Evolutionary conservation across 345 rosid genomes (phyloP), one percentile per base, ranked within the genome.

Genomic region (Ailanthus altissimus): DNA sequence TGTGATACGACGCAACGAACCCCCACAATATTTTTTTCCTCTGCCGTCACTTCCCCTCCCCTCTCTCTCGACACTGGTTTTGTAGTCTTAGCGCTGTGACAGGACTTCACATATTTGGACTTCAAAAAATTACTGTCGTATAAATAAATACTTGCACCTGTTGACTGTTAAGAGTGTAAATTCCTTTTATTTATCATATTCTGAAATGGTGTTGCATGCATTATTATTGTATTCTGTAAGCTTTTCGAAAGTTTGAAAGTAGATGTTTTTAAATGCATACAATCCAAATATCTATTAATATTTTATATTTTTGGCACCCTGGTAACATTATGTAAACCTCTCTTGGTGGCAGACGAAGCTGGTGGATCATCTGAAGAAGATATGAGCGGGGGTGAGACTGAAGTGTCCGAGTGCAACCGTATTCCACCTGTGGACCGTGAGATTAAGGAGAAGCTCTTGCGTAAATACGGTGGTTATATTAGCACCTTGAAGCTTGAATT

Each of bases 401-500:
- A 81, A 23, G 80, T 14, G 1, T 49, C 7, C 13, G 84, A 84
- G 28, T 59, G 45, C 49, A 1, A 2, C 12, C 67, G 68, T 13
- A 66, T 73, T 9, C 67, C 58, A 20, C 5, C 73, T 1, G 86
- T 84, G 66, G 92, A 83, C 26, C 71, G 80, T 10, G 90, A 85
- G 67, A 79, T 87, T 0, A 89, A 81, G 77, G 87, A 85, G 69
- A 81, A 82, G 23, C 86, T 89, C 63, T 7, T 85, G 16, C 76
- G 69, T 14, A 89, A 84, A 62, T 89, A 86, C 76, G 82, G 90
- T 26, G 81, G 86, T 5, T 84, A 81, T 80, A 79, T 89, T 8
- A 78, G 89, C 58, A 73, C 78, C 45, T 70, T 89, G 51, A 89
- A 84, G 79, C 85, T 76, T 11, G 92, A 85, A 75, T 87, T 89